phyloP scores from a whole-genome alignment of 2,329 filamentous ascomycete genomes.

The Dactylonectria macrodidyma region DNA sequence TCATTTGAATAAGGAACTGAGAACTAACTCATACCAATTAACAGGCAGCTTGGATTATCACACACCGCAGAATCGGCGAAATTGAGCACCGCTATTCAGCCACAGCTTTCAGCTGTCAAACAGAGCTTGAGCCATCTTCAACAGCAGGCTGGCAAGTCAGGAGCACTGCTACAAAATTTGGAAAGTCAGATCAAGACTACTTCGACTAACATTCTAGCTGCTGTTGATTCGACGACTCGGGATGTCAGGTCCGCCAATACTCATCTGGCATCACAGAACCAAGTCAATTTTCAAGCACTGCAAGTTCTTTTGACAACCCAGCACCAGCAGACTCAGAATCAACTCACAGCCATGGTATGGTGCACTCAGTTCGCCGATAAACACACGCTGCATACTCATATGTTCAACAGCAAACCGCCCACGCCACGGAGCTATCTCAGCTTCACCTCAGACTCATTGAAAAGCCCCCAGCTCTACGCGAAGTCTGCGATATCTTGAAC shows the following conservation, averaged over 20 bases:
- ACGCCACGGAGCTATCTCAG: not conserved
- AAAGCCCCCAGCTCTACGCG: not conserved
- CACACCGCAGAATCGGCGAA: not conserved
- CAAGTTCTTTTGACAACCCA: not conserved
- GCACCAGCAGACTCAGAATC: slow-evolving; percentile 1
- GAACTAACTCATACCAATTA: too few species aligned
- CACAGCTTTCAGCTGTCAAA: not conserved
- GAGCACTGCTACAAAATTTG: not conserved
- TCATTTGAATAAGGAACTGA: too few species aligned
- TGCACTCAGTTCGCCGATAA: not conserved
- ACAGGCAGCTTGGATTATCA: slow-evolving; percentile 8
- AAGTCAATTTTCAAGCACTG: not conserved
- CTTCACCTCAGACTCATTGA: not conserved
- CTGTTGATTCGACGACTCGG: not conserved
- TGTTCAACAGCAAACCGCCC: not conserved
- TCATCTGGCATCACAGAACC: not conserved
- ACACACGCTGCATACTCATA: too few species aligned
- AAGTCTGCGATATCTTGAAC: not conserved
- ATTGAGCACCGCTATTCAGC: not conserved
- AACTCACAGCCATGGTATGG: not conserved
- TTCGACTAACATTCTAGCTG: not conserved
- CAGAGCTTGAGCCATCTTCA: not conserved
- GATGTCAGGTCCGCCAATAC: not conserved
- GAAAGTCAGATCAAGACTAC: not conserved
- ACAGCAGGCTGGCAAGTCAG: not conserved